These are phyloP conservation scores for Chlorella vulgaris DNA, from an alignment of 139 green algal species.

Conservation along the genomic window DNA sequence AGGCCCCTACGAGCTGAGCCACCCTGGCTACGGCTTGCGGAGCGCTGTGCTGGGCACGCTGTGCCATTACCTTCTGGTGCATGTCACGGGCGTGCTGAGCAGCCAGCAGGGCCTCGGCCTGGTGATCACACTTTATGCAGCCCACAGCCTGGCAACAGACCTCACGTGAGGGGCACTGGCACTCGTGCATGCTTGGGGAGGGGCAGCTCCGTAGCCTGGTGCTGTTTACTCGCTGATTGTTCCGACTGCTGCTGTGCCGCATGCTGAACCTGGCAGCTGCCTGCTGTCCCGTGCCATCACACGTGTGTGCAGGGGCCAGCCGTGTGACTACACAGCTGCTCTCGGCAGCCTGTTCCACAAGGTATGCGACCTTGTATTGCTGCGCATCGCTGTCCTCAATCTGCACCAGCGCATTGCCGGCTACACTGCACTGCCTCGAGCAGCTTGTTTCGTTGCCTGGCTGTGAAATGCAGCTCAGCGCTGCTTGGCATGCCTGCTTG, in stretches of 20 bases:
- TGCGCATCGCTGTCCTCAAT: not conserved
- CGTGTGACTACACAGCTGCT: slow-evolving; percentile 13
- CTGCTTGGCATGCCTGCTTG: not conserved
- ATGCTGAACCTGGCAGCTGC: no score
- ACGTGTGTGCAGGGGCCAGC: not conserved
- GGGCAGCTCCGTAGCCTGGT: not conserved
- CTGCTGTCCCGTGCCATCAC: no score
- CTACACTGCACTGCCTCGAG: not conserved
- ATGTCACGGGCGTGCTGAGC: slow-evolving; percentile 42
- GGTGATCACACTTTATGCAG: slow-evolving; percentile 41
- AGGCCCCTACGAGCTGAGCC: slow-evolving; percentile 43
- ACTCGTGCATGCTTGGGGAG: not conserved
- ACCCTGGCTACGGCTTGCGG: slow-evolving; percentile 42
- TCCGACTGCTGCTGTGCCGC: no score
- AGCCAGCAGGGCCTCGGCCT: slow-evolving; percentile 46
- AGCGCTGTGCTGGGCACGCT: slow-evolving; percentile 28
- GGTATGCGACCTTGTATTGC: not conserved
- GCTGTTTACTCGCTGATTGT: no score
- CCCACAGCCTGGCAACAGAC: slow-evolving; percentile 46
- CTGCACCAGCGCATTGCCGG: not conserved
- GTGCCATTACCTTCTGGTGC: slow-evolving; percentile 43
- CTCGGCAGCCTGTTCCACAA: slow-evolving; percentile 18
- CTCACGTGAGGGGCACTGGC: slow-evolving; percentile 23
- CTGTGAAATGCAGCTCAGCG: not conserved
- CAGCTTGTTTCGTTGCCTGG: not conserved